Evolutionary conservation across 352 stramenopile species (phyloP), one percentile per base, ranked within the genome.

Genomic region (Phytophthora pisi): DNA sequence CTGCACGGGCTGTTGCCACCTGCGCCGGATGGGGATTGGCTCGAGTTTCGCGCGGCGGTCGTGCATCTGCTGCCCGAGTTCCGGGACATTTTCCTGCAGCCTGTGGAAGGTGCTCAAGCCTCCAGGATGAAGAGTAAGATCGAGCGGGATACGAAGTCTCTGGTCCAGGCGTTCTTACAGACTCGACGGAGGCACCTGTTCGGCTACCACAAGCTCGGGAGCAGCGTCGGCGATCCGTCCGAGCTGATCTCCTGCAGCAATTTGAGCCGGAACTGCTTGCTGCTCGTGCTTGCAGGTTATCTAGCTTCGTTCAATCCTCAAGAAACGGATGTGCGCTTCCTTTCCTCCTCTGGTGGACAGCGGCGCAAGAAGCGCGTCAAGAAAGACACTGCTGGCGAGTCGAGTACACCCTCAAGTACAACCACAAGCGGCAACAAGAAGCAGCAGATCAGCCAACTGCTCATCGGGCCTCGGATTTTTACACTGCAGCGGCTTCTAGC

Each of bases 251-350:
- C 81, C n/a, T 85, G 71, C 54, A 77, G 70, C 10, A 84, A 89
- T 42, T 63, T 93, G 53, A 91, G 77, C 36, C 76, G 74, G 11
- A 89, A 84, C 56, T 91, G 87, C 23, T 68, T 93, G 51, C 65
- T 93, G 40, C 72, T 95, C 43, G 74, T 95, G 24, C 61, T 95
- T 45, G 87, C 87, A 20, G 80, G 79, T 0, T 93, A 89, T 57
- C 49, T 95, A 38, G 82, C 87, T 16, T 93, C 85, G 9, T 95
- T 95, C 62, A 95, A 90, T 52, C 84, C 86, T 4, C 82, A 95
- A 55, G 84, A 92, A 60, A 83, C 74, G 0, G 87, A 95, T 71
- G 61, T 74, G 15, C 76, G 84, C 46, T 95, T 92, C 38, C 75
- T 95, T 10, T 90, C 87, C 50, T 90, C 80, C 16, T 82, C 82